A percentile compares a stretch with the other conserved stretches of the same genome.
Conservation (phyloP, 768 basidiomycete species). For the Leccinellum albellum region DNA sequence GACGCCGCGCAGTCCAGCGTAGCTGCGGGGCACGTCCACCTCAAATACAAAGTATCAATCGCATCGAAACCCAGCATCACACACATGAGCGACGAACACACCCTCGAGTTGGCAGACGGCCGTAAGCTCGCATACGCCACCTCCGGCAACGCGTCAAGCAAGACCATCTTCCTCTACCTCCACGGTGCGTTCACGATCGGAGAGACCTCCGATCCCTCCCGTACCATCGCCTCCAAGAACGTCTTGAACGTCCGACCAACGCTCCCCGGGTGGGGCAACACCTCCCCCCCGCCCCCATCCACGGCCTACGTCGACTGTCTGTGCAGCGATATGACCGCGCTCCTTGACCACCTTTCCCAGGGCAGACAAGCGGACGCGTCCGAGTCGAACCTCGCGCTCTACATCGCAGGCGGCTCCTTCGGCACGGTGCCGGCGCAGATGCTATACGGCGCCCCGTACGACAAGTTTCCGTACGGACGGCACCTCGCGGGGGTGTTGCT, state of each 20-base stretch:
- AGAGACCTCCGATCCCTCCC: slow-evolving; percentile 34
- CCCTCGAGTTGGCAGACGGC: slow-evolving; percentile 32
- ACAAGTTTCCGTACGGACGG: slow-evolving; percentile 47
- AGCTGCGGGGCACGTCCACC: background rate
- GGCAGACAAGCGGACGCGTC: background rate
- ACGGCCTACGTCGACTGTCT: slow-evolving; percentile 40
- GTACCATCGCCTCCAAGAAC: slow-evolving; percentile 35
- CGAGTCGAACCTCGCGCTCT: slow-evolving; percentile 31
- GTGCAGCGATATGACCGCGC: slow-evolving; percentile 40
- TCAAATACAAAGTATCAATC: background rate
- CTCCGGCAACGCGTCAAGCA: slow-evolving; percentile 47
- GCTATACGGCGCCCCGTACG: slow-evolving; percentile 48
- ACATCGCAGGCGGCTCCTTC: slow-evolving; percentile 51
- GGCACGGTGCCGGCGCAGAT: slow-evolving; percentile 56
- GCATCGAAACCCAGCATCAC: background rate
- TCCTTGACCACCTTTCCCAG: slow-evolving; percentile 42
- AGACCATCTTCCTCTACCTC: slow-evolving; percentile 47
- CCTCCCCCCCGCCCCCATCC: slow-evolving; percentile 38
- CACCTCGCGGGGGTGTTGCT: slow-evolving; percentile 47
- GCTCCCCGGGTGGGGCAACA: slow-evolving; percentile 57
- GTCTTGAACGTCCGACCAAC: slow-evolving; percentile 50
- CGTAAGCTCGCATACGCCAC: slow-evolving; percentile 55
- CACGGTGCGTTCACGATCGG: slow-evolving; percentile 57
- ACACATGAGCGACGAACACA: slow-evolving; percentile 13
- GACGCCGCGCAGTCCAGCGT: background rate